Conservation (phyloP, 2,329 filamentous ascomycete genomes). For the Didymella pinodella region DNA sequence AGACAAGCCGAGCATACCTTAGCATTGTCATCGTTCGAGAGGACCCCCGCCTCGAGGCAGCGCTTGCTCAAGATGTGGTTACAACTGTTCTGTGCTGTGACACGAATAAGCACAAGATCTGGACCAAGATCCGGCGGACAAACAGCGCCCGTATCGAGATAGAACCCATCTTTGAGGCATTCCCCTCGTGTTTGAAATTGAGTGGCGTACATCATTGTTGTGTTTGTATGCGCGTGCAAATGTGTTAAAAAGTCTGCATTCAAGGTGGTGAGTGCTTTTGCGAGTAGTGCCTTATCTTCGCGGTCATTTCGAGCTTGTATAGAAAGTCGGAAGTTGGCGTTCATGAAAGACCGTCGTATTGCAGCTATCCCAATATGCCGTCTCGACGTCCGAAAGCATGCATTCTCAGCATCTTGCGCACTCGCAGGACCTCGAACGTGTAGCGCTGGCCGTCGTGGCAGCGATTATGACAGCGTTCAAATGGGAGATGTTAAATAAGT, state of each 20-base stretch:
- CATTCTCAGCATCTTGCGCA: background rate
- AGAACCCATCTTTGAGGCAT: too few species aligned
- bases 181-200: background rate
- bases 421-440: background rate
- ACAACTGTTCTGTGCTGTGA: background rate
- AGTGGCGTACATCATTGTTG: background rate
- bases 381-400: background rate
- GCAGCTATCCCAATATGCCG: background rate
- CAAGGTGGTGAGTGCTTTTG: background rate
- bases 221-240: background rate
- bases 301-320: background rate
- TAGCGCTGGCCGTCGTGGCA: background rate
- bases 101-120: background rate
- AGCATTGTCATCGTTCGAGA: background rate
- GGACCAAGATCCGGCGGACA: background rate
- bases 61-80: background rate
- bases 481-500: background rate
- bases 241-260: background rate
- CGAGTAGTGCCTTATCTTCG: background rate
- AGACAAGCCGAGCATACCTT: background rate
- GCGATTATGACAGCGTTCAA: background rate
- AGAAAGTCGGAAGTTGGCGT: too few species aligned
- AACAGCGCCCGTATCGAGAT: background rate
- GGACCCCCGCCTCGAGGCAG: background rate
- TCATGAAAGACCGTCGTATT: background rate